Percentiles rank a stretch among this genome's conserved stretches.
phyloP scores from a whole-genome alignment of 805 yeast genomes.

The Wickerhamomyces silvicola region DNA sequence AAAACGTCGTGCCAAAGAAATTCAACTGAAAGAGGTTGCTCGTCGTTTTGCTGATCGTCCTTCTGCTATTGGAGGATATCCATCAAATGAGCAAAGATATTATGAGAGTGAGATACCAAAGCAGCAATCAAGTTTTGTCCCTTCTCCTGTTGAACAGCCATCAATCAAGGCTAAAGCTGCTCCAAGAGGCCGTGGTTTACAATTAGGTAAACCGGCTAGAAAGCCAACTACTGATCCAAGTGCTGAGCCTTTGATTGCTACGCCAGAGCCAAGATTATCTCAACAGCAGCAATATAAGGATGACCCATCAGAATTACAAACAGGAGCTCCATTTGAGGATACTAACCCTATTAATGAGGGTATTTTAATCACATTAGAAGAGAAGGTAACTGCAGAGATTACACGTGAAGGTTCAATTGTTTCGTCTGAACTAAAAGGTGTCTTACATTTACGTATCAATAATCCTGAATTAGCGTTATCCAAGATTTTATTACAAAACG shows the following conservation, averaged over 20 bases:
- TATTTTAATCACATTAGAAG: slow-evolving; percentile 69
- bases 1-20: slow-evolving; percentile 88
- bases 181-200: slow-evolving; percentile 65
- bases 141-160: slow-evolving; percentile 18
- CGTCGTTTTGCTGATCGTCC: slow-evolving; percentile 35
- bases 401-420: slow-evolving; percentile 75
- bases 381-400: slow-evolving; percentile 69
- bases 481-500: slow-evolving; percentile 50
- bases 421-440: slow-evolving; percentile 82
- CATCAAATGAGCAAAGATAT: too few species aligned
- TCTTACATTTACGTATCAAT: slow-evolving; percentile 79
- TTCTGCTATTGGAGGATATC: slow-evolving; percentile 9
- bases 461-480: slow-evolving; percentile 65
- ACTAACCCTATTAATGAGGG: slow-evolving; percentile 54
- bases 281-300: slow-evolving; percentile 13
- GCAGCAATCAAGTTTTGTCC: slow-evolving; percentile 10
- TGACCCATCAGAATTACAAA: slow-evolving; percentile 6
- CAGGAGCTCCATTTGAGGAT: slow-evolving; percentile 22
- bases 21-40: slow-evolving; percentile 72
- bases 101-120: too few species aligned
- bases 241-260: slow-evolving; percentile 27
- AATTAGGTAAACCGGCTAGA: slow-evolving; percentile 51
- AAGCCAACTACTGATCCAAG: slow-evolving; percentile 17
- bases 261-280: slow-evolving; percentile 13
- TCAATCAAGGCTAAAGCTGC: slow-evolving; percentile 24